Base-by-base conservation (phyloP, 495 filamentous ascomycete genomes). In the Stereocaulon alpinum region DNA sequence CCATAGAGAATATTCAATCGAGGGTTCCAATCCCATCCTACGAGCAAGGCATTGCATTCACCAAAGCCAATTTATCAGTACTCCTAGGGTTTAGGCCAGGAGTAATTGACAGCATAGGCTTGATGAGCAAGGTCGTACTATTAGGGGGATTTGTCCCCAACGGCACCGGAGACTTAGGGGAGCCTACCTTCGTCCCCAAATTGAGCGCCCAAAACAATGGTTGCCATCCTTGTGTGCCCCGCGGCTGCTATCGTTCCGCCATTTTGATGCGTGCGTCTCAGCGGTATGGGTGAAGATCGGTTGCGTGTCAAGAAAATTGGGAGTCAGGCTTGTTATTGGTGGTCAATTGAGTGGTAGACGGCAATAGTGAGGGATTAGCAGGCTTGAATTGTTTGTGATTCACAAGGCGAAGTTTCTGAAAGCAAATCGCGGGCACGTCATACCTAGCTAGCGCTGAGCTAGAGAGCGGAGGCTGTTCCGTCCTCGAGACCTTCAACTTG, bases 101-200 rank as follows among this genome's bases (percentile, higher is more conserved):
- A 17, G 32, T 0, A 14, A 10, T 34, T 20, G 4, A 15, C 30
- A 34, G 30, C 34, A 37, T 37, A 10, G 34, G 24, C 24, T 24
- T 24, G 24, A 24, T 24, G 24, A 24, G 24, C 24, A 24, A 24
- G 24, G 24, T 24, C 24, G 24, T 1, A 24, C 3, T 24, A 3
- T 24, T 24, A 3, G 24, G 24, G 24, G 24, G 24, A 24, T 24
- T 24, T 24, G 24, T 24, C 3, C 3, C 1, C 24, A 24, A 24
- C 24, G 24, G 24, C 24, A 24, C 3, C 24, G 24, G 24, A 30
- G 47, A 22, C 47, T 50, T 22, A 29, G 34, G 11, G 27, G 49
- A 52, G 27, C 43, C 47, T 50, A 61, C 82, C 86, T 76, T 88
- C 86, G 74, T 87, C 86, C 64, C 85, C 86, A 72, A 75, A 86